These are phyloP conservation scores for Colletotrichum spaethianum DNA, from an alignment of 2,329 filamentous ascomycete genomes.

Conservation along the genomic window DNA sequence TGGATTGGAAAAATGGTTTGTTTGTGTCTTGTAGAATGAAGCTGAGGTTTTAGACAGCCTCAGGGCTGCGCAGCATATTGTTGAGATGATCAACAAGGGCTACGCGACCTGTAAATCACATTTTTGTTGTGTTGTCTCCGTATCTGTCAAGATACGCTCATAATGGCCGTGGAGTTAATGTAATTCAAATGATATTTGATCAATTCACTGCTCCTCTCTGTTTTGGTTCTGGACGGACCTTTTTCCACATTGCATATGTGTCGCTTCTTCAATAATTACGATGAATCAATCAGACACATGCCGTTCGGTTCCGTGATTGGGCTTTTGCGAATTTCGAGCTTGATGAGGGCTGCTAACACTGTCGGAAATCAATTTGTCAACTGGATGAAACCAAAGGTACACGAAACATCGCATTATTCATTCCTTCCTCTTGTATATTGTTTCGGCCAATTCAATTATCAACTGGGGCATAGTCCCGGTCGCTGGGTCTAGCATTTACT, in stretches of 20 bases:
- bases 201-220: neutral
- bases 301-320: too few species aligned
- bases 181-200: too few species aligned
- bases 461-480: neutral
- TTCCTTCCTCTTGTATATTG: too few species aligned
- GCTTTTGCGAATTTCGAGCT: too few species aligned
- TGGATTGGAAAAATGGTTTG: neutral
- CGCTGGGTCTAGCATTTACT: neutral
- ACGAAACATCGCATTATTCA: too few species aligned
- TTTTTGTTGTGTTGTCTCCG: neutral
- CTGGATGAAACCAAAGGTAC: too few species aligned
- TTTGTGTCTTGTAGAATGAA: neutral
- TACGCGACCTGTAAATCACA: neutral
- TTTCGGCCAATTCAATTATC: too few species aligned
- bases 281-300: neutral
- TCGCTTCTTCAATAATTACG: neutral
- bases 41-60: too few species aligned
- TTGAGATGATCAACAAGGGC: neutral
- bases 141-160: neutral
- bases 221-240: neutral
- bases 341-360: too few species aligned
- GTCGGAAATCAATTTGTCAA: too few species aligned
- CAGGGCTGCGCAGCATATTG: neutral
- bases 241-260: neutral
- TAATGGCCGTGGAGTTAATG: too few species aligned